These are phyloP conservation scores for Alternaria incomplexa DNA, from an alignment of 2,329 filamentous ascomycete genomes.

Conservation along the genomic window DNA sequence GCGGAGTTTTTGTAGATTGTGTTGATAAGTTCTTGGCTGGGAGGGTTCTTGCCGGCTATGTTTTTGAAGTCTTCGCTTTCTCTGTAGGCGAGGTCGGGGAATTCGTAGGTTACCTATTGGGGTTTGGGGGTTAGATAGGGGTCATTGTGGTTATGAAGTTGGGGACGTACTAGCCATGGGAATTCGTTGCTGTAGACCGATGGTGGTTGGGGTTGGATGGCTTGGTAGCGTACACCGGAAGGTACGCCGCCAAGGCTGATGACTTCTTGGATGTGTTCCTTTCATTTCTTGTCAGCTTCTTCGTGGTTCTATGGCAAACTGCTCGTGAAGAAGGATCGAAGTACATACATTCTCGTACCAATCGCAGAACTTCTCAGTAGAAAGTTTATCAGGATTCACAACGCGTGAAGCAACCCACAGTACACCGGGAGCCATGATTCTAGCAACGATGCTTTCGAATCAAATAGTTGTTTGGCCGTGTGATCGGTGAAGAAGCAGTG, in stretches of 20 bases:
- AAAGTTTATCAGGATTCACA: slow-evolving; percentile 5
- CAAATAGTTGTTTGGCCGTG: neutral
- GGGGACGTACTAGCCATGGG: slow-evolving; percentile 24
- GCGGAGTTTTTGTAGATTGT: slow-evolving; percentile 30
- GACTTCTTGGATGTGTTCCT: slow-evolving; percentile 29
- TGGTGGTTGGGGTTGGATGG: slow-evolving; percentile 11
- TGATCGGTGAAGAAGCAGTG: neutral
- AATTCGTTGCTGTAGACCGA: slow-evolving; percentile 10
- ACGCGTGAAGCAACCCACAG: slow-evolving; percentile 37
- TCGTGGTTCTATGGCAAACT: neutral
- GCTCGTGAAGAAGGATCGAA: neutral
- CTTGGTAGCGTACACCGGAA: slow-evolving; percentile 32
- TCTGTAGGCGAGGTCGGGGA: slow-evolving; percentile 31
- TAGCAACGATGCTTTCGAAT: neutral
- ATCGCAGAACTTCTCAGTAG: slow-evolving; percentile 19
- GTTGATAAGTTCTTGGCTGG: slow-evolving; percentile 23
- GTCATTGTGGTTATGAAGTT: neutral
- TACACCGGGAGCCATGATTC: slow-evolving; percentile 29
- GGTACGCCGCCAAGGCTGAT: slow-evolving; percentile 30
- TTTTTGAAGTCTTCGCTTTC: slow-evolving; percentile 27
- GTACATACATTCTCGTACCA: slow-evolving; percentile 38
- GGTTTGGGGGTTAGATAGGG: neutral
- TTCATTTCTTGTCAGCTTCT: neutral
- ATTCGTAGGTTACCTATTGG: slow-evolving; percentile 30
- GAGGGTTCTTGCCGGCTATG: slow-evolving; percentile 30